phyloP scores from a whole-genome alignment of 805 yeast species.

The Ogataea allantospora region DNA sequence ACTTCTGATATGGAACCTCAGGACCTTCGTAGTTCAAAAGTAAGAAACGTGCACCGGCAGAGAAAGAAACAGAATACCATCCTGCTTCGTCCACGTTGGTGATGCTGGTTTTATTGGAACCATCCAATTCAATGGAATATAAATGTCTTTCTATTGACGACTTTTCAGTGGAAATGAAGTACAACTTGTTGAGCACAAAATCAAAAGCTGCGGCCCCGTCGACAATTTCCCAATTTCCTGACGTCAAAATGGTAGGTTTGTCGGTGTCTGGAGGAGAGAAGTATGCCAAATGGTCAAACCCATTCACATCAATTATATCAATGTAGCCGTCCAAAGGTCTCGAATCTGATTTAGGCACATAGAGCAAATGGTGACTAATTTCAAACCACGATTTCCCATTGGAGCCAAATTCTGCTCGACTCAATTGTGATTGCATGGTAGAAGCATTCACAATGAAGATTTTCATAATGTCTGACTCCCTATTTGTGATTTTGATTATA shows the following conservation, averaged over 20 bases:
- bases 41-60: constrained; percentile 73
- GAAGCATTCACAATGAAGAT: constrained; percentile 52
- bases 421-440: constrained; percentile 35
- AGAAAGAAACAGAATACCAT: constrained; percentile 69
- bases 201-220: constrained; percentile 67
- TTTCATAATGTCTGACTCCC: constrained; percentile 65
- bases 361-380: constrained; percentile 60
- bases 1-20: constrained; percentile 69
- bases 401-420: constrained; percentile 46
- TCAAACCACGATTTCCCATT: constrained; percentile 73
- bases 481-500: constrained; percentile 57
- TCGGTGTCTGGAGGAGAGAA: constrained; percentile 67
- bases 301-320: constrained; percentile 66
- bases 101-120: constrained; percentile 40
- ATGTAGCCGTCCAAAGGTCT: constrained; percentile 68
- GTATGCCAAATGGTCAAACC: constrained; percentile 77
- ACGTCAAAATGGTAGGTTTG: constrained; percentile 57
- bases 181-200: constrained; percentile 47
- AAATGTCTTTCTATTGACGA: constrained; percentile 84
- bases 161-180: constrained; percentile 71
- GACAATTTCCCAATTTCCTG: constrained; percentile 91
- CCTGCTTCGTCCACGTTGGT: constrained; percentile 59
- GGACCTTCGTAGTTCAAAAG: constrained; percentile 79
- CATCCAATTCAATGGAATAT: constrained; percentile 61
- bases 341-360: constrained; percentile 51